Base-by-base conservation (phyloP, 352 stramenopile species). In the Phytopythium cucurbitacearum region DNA sequence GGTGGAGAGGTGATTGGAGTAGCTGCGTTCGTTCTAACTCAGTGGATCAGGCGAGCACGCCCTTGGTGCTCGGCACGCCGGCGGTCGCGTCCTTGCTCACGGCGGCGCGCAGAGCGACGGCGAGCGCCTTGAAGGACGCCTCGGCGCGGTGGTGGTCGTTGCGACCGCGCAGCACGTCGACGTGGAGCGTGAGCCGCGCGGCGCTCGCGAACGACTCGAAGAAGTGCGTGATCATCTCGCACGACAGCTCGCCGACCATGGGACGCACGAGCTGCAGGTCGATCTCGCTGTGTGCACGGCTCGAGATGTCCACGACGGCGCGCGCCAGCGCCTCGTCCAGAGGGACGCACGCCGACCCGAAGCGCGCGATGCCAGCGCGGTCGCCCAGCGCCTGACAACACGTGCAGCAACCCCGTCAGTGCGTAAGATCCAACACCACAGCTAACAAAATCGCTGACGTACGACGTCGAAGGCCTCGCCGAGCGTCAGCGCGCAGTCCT, bases 171-270 rank as follows among this genome's bases (percentile, higher is more conserved):
- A 98, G 62, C 47, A 96, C 87, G 53, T 97, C 87, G 7, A 98
- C 80, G 65, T 98, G 95, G 36, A 98, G 72, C 43, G 93, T 98
- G 43, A 97, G 74, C 8, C 86, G 84, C 51, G 87, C 89, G 35
- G 94, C 92, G 37, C 91, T 97, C 3, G 94, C 88, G 48, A 98
- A 89, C 38, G 89, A 98, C 67, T 98, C 85, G 53, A 98, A 83
- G 51, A 96, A 93, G 69, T 98, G 95, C 57, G 92, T 87, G 45
- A 98, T 81, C 95, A 98, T 98, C 72, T 98, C 94, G 51, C 82
- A 94, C 57, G 85, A 94, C 42, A 98, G 56, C 56, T 90, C 75
- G 57, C 85, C 80, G 34, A 96, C 83, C 56, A 67, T 97, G 48
- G 94, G 85, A 16, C 87, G 78, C 46, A 80, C 64, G 39, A 97